A percentile compares a stretch with the other conserved stretches of the same genome.
phyloP scores from a whole-genome alignment of 208 protist species.

The Polymyxa betae region DNA sequence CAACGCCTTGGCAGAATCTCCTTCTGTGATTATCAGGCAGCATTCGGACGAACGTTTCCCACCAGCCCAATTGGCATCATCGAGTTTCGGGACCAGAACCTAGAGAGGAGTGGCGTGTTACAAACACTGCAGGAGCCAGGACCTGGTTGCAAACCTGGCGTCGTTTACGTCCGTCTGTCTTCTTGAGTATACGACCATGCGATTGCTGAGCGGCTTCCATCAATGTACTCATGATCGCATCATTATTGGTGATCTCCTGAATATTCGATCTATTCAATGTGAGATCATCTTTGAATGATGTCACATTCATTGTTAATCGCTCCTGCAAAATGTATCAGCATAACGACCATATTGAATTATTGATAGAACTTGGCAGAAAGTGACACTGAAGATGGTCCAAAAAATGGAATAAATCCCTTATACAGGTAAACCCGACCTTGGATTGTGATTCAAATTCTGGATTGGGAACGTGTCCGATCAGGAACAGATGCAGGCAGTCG shows the following conservation, averaged over 20 bases:
- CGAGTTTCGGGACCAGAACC: conserved; percentile 92
- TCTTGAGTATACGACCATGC: conserved; percentile 65
- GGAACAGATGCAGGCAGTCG: conserved; percentile 94
- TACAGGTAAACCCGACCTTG: neutral
- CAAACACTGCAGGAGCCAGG: conserved; percentile 54
- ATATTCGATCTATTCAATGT: neutral
- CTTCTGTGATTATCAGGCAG: conserved; percentile 99
- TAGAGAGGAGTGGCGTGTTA: neutral
- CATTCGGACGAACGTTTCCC: conserved; percentile 88
- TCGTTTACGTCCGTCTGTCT: conserved; percentile 76
- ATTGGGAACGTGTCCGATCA: conserved; percentile 98
- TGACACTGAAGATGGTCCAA: neutral
- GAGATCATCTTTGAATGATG: neutral
- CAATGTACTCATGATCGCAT: neutral
- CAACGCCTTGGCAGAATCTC: conserved; percentile 96
- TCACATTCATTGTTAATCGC: neutral
- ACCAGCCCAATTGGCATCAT: conserved; percentile 99
- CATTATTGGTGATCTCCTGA: neutral
- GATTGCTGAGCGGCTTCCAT: neutral
- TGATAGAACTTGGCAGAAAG: too few relatives aligned
- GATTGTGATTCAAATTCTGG: conserved; percentile 96
- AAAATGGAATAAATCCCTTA: too few relatives aligned
- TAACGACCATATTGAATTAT: neutral
- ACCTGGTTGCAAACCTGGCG: neutral
- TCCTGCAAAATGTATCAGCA: neutral